Evolutionary conservation across 2,329 filamentous ascomycete genomes (phyloP).

Genomic region (Plectosphaerella plurivora): DNA sequence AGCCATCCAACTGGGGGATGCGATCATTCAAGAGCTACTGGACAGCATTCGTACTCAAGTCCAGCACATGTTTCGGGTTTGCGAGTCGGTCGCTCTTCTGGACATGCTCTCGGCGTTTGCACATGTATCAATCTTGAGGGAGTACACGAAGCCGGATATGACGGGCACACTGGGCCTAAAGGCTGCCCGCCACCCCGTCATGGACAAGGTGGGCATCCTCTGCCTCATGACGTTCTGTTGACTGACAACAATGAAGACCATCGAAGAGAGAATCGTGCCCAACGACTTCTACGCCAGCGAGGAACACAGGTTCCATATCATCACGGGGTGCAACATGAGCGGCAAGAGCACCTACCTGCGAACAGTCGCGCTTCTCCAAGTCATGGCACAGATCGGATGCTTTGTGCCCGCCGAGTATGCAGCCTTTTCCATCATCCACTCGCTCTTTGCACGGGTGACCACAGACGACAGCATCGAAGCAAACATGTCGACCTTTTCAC

Average conservation of each 20-base stretch:
- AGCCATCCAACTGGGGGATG: constrained; percentile 77
- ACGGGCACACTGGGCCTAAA: constrained; percentile 67
- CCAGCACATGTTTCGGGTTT: constrained; percentile 73
- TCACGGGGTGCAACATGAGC: constrained; percentile 98
- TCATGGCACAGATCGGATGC: constrained; percentile 92
- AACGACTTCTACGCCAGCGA: constrained; percentile 86
- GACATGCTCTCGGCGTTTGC: constrained; percentile 82
- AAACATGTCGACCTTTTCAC: constrained; percentile 88
- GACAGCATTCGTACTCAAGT: constrained; percentile 67
- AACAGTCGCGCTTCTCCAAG: constrained; percentile 73
- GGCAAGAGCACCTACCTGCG: constrained; percentile 96
- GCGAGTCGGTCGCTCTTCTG: constrained; percentile 78
- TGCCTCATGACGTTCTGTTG: neutral
- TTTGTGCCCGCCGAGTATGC: constrained; percentile 88
- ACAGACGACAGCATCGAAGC: constrained; percentile 84
- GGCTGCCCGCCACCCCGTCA: constrained; percentile 71
- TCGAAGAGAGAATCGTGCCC: constrained; percentile 63
- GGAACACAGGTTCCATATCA: constrained; percentile 81
- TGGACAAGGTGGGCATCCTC: constrained; percentile 53
- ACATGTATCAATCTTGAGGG: constrained; percentile 61
- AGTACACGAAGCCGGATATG: constrained; percentile 63
- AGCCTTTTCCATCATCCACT: constrained; percentile 72
- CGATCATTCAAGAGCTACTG: constrained; percentile 67
- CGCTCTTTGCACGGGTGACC: constrained; percentile 83
- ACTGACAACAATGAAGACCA: neutral